These are phyloP conservation scores for Cryptococcus jaspeensis DNA, from an alignment of 1,284 basidiomycete species.

Conservation along the genomic window DNA sequence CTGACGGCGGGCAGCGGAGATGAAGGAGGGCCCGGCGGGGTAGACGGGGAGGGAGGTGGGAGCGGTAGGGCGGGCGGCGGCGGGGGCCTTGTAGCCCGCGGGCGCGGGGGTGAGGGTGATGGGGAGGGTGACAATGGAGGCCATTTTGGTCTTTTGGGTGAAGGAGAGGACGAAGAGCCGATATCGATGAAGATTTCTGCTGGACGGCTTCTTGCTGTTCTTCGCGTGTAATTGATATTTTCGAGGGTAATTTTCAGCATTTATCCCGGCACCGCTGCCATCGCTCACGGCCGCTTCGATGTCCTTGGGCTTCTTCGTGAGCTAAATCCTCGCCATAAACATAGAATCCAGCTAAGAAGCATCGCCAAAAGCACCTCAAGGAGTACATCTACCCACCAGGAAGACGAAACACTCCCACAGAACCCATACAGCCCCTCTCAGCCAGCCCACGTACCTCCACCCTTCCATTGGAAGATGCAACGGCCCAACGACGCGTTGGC, in stretches of 20 bases:
- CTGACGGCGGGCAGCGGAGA: constrained; percentile 72
- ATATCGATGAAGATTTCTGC: not conserved
- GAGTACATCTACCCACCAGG: too few relatives aligned
- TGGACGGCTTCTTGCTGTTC: not conserved
- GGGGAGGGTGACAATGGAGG: constrained; percentile 45
- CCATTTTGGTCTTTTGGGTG: constrained; percentile 33
- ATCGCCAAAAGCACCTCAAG: too few relatives aligned
- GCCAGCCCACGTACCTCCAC: not conserved
- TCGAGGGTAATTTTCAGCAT: not conserved
- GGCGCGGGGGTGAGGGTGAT: constrained; percentile 49
- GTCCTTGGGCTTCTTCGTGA: not conserved
- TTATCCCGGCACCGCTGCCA: too few relatives aligned
- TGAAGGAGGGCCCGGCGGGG: constrained; percentile 79
- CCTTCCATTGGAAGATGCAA: constrained; percentile 24
- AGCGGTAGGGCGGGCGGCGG: constrained; percentile 45
- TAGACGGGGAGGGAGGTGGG: constrained; percentile 58
- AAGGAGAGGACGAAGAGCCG: not conserved
- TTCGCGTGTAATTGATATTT: not conserved
- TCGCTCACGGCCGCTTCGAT: not conserved
- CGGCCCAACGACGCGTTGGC: constrained; percentile 39
- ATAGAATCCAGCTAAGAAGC: too few relatives aligned
- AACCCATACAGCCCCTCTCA: not conserved
- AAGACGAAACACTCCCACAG: too few relatives aligned
- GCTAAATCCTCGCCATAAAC: not conserved
- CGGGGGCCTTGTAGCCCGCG: constrained; percentile 45